Conservation (phyloP, 1,284 basidiomycete species). For the Baeospora myosura region DNA sequence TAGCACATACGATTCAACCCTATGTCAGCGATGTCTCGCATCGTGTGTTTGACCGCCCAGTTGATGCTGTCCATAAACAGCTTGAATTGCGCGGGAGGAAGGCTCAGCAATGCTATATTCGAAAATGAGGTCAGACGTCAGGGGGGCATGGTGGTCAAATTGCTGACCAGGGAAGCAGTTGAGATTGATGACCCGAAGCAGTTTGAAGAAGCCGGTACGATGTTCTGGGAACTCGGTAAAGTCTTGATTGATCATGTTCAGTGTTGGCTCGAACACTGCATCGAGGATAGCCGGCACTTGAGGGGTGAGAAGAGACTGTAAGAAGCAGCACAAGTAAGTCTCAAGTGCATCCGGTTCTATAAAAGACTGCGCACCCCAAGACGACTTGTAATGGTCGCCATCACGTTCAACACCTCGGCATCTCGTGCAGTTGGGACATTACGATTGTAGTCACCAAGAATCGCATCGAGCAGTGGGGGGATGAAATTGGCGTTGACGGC, state of each 20-base stretch:
- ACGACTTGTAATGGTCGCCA: conserved; percentile 91
- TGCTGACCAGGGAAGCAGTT: conserved; percentile 89
- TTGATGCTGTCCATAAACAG: conserved; percentile 97
- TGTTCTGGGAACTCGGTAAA: conserved; percentile 98
- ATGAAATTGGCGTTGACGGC: conserved; percentile 89
- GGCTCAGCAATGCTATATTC: conserved; percentile 72
- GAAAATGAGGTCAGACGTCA: conserved; percentile 4
- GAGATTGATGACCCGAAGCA: conserved; percentile 88
- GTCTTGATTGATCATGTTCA: conserved; percentile 99
- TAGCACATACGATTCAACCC: conserved; percentile 67
- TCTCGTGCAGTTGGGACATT: conserved; percentile 94
- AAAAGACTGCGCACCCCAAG: conserved; percentile 59
- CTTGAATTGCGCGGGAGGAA: conserved; percentile 93
- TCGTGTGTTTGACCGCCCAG: conserved; percentile 99
- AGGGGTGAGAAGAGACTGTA: conserved; percentile 75
- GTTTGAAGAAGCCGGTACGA: conserved; percentile 94
- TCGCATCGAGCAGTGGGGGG: conserved; percentile 92
- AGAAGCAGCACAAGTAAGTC: conserved; percentile 12
- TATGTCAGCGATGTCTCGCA: conserved; percentile 97
- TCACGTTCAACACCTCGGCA: conserved; percentile 96
- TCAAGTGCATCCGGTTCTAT: not conserved
- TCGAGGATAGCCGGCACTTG: conserved; percentile 97
- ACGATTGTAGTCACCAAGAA: conserved; percentile 92
- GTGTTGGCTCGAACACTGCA: conserved; percentile 94
- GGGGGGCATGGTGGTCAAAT: conserved; percentile 6